phyloP scores from a whole-genome alignment of 1,139 yeast genomes.

The Geotrichum fermentans region DNA sequence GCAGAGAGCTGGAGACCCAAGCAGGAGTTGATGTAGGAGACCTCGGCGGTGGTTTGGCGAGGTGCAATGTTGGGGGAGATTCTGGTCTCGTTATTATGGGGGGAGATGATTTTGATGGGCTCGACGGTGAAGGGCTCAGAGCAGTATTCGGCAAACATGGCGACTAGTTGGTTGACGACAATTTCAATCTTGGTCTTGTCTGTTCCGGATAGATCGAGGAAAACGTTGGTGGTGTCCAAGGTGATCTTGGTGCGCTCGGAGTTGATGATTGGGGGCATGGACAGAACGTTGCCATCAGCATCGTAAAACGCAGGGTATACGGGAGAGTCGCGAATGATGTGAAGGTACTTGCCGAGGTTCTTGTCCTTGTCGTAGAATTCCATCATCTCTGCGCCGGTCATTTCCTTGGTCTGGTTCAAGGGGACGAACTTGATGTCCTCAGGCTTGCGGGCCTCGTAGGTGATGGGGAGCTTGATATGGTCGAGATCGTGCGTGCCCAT shows the following conservation, averaged over 20 bases:
- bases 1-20: slow-evolving; percentile 72
- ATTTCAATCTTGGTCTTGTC: slow-evolving; percentile 89
- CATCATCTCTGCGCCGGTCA: slow-evolving; percentile 76
- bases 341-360: slow-evolving; percentile 83
- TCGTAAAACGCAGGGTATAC: slow-evolving; percentile 90
- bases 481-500: slow-evolving; percentile 97
- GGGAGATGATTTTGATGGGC: slow-evolving; percentile 79
- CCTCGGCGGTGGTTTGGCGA: slow-evolving; percentile 69
- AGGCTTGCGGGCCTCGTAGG: slow-evolving; percentile 82
- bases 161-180: slow-evolving; percentile 85
- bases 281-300: slow-evolving; percentile 69
- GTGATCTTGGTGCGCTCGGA: slow-evolving; percentile 87
- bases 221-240: slow-evolving; percentile 76
- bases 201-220: slow-evolving; percentile 92
- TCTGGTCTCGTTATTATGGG: slow-evolving; percentile 75
- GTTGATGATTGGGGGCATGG: slow-evolving; percentile 96
- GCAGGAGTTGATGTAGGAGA: slow-evolving; percentile 84
- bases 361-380: slow-evolving; percentile 88
- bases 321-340: slow-evolving; percentile 81
- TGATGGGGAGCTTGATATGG: slow-evolving; percentile 65
- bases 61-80: slow-evolving; percentile 68
- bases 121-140: slow-evolving; percentile 67
- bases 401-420: slow-evolving; percentile 71
- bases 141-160: slow-evolving; percentile 85
- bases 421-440: slow-evolving; percentile 75